phyloP scores from a whole-genome alignment of 2,329 filamentous ascomycete genomes.

The Trichothecium sympodiale region DNA sequence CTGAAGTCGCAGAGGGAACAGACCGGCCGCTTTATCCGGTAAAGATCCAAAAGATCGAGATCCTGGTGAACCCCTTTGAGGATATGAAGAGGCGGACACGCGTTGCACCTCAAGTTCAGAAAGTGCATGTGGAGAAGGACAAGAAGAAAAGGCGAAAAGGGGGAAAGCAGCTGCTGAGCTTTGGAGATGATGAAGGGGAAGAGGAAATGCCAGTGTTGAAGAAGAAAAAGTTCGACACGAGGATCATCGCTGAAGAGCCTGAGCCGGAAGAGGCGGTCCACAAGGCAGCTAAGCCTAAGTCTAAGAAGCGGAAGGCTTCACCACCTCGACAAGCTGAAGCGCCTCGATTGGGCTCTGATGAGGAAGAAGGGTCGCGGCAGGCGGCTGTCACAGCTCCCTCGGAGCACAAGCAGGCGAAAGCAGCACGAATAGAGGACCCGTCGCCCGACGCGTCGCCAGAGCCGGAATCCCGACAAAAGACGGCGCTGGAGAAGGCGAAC shows the following conservation, averaged over 20 bases:
- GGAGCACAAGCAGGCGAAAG: not conserved
- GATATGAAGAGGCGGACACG: slow-evolving; percentile 64
- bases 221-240: slow-evolving; percentile 69
- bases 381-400: slow-evolving; percentile 2
- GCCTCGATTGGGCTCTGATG: slow-evolving; percentile 13
- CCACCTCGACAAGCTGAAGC: slow-evolving; percentile 13
- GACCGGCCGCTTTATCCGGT: slow-evolving; percentile 82
- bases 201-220: slow-evolving; percentile 48
- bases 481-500: slow-evolving; percentile 58
- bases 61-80: slow-evolving; percentile 71
- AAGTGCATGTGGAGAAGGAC: slow-evolving; percentile 37
- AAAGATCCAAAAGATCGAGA: slow-evolving; percentile 62
- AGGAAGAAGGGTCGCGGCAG: slow-evolving; percentile 7
- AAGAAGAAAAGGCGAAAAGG: slow-evolving; percentile 62
- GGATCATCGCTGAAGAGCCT: slow-evolving; percentile 51
- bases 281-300: slow-evolving; percentile 13
- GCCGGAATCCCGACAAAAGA: slow-evolving; percentile 26
- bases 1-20: slow-evolving; percentile 64
- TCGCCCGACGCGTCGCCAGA: slow-evolving; percentile 12
- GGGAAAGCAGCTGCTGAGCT: slow-evolving; percentile 68
- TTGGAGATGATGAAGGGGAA: slow-evolving; percentile 56
- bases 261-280: slow-evolving; percentile 29
- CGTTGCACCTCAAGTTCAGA: slow-evolving; percentile 35
- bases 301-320: slow-evolving; percentile 15
- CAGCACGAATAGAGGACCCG: slow-evolving; percentile 3